Percentiles rank a stretch among this genome's conserved stretches.
Conservation (phyloP, 352 stramenopile species). For the Aphanomyces cochlioides region DNA sequence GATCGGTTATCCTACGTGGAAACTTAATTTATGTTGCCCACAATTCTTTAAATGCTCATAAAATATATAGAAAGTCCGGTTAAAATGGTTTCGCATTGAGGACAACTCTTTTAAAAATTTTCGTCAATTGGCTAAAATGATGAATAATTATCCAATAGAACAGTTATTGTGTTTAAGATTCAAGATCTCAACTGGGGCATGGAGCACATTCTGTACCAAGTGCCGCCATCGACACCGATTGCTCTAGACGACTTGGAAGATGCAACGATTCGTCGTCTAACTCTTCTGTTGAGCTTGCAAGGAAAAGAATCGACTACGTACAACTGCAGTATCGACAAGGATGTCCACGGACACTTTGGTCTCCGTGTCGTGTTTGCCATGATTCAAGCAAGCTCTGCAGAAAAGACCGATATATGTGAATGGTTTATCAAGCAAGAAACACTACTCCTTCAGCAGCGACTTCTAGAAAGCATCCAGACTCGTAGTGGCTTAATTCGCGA, state of each 20-base stretch:
- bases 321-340: background rate
- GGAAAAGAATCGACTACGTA: slow-evolving; percentile 41
- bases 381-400: slow-evolving; percentile 30
- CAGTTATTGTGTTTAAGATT: no score
- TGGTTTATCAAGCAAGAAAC: slow-evolving; percentile 58
- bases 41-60: no score
- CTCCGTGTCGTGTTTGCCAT: background rate
- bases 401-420: slow-evolving; percentile 41
- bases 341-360: slow-evolving; percentile 24
- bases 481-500: background rate
- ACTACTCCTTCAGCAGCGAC: slow-evolving; percentile 40
- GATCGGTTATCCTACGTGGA: no score
- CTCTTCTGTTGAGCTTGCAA: slow-evolving; percentile 41
- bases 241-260: slow-evolving; percentile 93
- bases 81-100: no score
- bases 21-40: no score
- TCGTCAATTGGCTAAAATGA: no score
- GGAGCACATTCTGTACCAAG: slow-evolving; percentile 61
- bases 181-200: background rate
- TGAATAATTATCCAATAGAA: no score
- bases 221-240: slow-evolving; percentile 80
- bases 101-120: no score
- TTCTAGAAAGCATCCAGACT: slow-evolving; percentile 37
- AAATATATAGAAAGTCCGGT: no score
- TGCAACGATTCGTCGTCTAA: slow-evolving; percentile 65